Base-by-base conservation (phyloP, 768 basidiomycete genomes). In the Suillus subalutaceus region DNA sequence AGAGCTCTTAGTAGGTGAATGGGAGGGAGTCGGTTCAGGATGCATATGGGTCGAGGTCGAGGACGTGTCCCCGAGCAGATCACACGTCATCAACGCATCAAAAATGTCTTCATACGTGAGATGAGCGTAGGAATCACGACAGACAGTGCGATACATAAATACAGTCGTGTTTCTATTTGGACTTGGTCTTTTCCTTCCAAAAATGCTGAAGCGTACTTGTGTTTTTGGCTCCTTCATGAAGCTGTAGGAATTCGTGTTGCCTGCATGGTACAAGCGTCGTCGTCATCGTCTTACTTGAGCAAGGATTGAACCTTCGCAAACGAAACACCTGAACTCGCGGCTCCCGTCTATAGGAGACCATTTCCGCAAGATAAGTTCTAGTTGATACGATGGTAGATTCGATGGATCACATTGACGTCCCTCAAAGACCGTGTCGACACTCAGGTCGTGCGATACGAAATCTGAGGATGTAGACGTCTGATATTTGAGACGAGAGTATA, bases 341-440 rank as follows among this genome's bases (percentile, higher is more conserved):
- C 91, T 88, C 41, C 85, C 85, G 70, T 96, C 92, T 62, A 98
- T 81, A 35, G 91, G 81, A 69, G 94, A 93, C 92, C 94, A 97
- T 74, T 95, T 96, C 62, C 92, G 86, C 62, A 98, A 81, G 2
- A 97, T 5, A 35, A 35, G 35, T 35, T 35, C 1, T 6, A 35
- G 35, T 35, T 6, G 35, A 35, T 6, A 35, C 6, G 65, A 53
- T 23, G 74, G 70, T 15, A 10, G 57, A 50, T 69, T 65, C 20
- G 50, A 61, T 13, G 53, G n/a, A 30, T 26, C 41, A 6, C 35
- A 35, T 35, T 35, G 6, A 35, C 35, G 35, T 35, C 35, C 35
- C 35, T 35, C 35, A 35, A 35, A 6, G 35, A 35, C 35, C 35
- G 35, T 35, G 35, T 35, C 35, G 35, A 6, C 6, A 35, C 35